Conservation (phyloP, 164 flowering plant genomes). For the Vitis amurensis region DNA sequence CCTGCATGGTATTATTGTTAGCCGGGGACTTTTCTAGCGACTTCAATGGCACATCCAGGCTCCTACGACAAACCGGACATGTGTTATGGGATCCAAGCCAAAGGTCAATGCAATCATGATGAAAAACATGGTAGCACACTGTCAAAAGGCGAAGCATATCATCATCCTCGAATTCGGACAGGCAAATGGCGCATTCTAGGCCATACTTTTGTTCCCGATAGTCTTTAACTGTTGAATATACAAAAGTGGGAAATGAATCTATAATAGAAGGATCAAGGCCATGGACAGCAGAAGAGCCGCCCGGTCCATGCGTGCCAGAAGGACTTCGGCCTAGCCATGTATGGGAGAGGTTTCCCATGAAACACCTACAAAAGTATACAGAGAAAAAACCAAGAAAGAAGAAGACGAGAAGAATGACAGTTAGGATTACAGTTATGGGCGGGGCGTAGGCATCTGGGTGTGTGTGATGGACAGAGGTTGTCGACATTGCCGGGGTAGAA, state of each 20-base stretch:
- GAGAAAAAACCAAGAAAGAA: conserved; percentile 65
- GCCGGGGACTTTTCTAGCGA: conserved; percentile 13
- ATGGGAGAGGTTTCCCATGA: conserved; percentile 24
- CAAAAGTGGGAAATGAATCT: conserved; percentile 55
- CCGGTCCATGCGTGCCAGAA: conserved; percentile 13
- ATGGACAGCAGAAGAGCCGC: not conserved
- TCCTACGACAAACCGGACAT: conserved; percentile 75
- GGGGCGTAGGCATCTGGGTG: conserved; percentile 19
- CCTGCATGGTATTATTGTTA: not conserved
- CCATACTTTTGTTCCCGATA: conserved; percentile 38
- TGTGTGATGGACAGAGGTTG: conserved; percentile 1
- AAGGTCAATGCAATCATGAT: conserved; percentile 82
- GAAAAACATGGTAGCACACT: conserved; percentile 71
- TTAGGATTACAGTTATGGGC: conserved; percentile 41
- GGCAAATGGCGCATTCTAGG: conserved; percentile 81
- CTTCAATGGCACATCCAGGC: conserved; percentile 29
- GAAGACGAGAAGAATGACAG: conserved; percentile 47
- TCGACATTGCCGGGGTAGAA: conserved; percentile 21
- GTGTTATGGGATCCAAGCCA: conserved; percentile 77
- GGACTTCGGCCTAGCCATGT: conserved; percentile 28
- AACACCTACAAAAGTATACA: conserved; percentile 58
- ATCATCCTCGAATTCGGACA: conserved; percentile 55
- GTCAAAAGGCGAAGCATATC: conserved; percentile 55
- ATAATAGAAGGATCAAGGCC: conserved; percentile 68
- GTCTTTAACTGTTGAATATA: conserved; percentile 51